Evolutionary conservation across 306 rosid species (phyloP), one percentile per base, ranked within the genome.

Genomic region (Acacia acuminata): DNA sequence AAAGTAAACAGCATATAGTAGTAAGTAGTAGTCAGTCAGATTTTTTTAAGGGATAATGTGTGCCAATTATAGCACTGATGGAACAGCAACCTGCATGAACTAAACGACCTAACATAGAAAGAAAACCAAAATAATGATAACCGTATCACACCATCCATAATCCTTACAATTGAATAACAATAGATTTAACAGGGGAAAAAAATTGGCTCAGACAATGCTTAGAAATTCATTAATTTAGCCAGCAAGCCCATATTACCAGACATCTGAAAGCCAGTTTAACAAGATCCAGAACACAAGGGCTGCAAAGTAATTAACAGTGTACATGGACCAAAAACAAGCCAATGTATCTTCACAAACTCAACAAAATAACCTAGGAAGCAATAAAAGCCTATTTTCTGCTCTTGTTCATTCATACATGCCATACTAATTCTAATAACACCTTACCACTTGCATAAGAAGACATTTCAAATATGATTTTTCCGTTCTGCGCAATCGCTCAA

Each of bases 401-500:
- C 7, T 24, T 74, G 13, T 40, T 38, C 45, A 64, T 27, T 47
- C 60, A 42, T 36, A 17, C 77, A 34, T 68, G 61, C 43, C 45
- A 76, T 48, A 48, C 24, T 34, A 64, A 72, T 63, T 19, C 48
- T 27, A 79, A 68, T 58, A 55, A 32, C 51, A 81, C 45, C 90
- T 89, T 94, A 94, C 98, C 97, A 94, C 96, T 93, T 84, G 97
- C 86, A 94, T 76, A 27, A 94, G 89, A 83, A 94, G 97, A 88
- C 98, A 93, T 79, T 93, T 94, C 85, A 94, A 84, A 84, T 90
- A 87, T 32, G 97, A 58, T 65, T 91, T 94, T 82, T 93, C 93
- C 66, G 97, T 82, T 65, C 93, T 90, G 48, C 36, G 93, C 87
- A 94, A 81, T 53, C 98, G 91, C 79, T 94, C 94, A 82, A 90